phyloP scores from a whole-genome alignment of 2,329 filamentous ascomycete genomes.

The Escovopsis sp. region DNA sequence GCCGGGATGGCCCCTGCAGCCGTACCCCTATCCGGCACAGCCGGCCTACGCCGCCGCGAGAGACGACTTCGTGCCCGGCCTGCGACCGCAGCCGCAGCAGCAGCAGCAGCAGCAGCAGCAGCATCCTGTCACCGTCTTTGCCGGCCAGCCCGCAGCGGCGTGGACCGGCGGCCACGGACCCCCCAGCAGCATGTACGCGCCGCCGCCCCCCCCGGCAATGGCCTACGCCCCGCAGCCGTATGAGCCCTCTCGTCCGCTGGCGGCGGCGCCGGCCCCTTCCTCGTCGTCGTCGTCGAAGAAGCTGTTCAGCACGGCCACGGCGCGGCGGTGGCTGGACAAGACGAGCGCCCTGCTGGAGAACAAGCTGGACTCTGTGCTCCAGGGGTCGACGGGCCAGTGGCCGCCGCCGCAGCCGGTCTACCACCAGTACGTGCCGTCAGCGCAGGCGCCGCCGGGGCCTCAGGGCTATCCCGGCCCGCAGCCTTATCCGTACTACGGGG shows the following conservation, averaged over 20 bases:
- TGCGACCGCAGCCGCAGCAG: slow-evolving; percentile 16
- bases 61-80: slow-evolving; percentile 7
- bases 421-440: background rate
- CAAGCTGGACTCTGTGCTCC: slow-evolving; percentile 17
- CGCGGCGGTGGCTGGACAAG: slow-evolving; percentile 21
- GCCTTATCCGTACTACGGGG: background rate
- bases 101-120: no score
- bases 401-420: slow-evolving; percentile 5
- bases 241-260: slow-evolving; percentile 9
- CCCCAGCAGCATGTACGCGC: slow-evolving; percentile 15
- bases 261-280: background rate
- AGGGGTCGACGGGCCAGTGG: slow-evolving; percentile 7
- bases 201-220: slow-evolving; percentile 19
- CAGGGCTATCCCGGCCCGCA: slow-evolving; percentile 1
- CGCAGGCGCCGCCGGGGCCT: slow-evolving; percentile 3
- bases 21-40: slow-evolving; percentile 6
- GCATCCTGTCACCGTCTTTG: slow-evolving; percentile 7
- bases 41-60: slow-evolving; percentile 3
- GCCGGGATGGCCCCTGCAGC: background rate
- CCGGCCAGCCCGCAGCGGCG: slow-evolving; percentile 7
- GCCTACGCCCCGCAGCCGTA: slow-evolving; percentile 14
- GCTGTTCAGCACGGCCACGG: slow-evolving; percentile 19
- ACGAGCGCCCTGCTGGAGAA: slow-evolving; percentile 21
- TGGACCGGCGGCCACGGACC: slow-evolving; percentile 11
- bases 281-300: slow-evolving; percentile 3